A percentile compares a stretch with the other conserved stretches of the same genome.
Evolutionary conservation across 2,329 filamentous ascomycete species (phyloP).

Genomic region (Aspergillus sp.): DNA sequence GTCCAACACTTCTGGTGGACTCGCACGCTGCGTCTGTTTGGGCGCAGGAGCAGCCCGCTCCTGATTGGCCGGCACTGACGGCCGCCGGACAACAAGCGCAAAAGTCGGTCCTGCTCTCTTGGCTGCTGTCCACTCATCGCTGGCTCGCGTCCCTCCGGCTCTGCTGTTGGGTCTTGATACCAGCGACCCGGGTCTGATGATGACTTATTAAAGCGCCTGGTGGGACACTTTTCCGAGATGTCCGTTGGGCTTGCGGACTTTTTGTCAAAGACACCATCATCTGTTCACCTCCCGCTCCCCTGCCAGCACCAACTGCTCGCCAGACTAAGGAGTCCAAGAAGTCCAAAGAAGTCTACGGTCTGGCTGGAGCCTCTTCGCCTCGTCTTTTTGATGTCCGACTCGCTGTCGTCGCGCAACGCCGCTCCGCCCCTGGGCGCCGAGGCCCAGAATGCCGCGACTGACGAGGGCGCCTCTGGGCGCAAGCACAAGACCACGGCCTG

Average conservation of each 20-base stretch:
- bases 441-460: constrained; percentile 5
- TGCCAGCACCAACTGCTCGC: background rate
- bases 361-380: background rate
- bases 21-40: no score
- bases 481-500: constrained; percentile 28
- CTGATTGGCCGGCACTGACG: background rate
- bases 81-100: background rate
- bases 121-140: background rate
- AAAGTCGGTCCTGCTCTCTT: background rate
- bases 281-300: background rate
- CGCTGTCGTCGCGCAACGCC: constrained; percentile 13
- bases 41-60: no score
- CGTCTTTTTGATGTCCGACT: constrained; percentile 19
- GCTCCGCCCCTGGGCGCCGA: constrained; percentile 12
- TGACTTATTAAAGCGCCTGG: background rate
- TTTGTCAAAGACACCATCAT: background rate
- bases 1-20: no score
- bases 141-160: background rate
- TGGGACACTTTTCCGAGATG: constrained; percentile 4
- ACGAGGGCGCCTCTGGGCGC: constrained; percentile 15
- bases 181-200: no score
- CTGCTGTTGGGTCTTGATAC: background rate
- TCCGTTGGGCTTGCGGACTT: no score
- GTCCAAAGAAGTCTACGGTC: no score
- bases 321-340: background rate